Percentiles rank a stretch among this genome's conserved stretches.
These are phyloP conservation scores for Agarophyton chilense DNA, from an alignment of 23 red algal species.

Conservation along the genomic window DNA sequence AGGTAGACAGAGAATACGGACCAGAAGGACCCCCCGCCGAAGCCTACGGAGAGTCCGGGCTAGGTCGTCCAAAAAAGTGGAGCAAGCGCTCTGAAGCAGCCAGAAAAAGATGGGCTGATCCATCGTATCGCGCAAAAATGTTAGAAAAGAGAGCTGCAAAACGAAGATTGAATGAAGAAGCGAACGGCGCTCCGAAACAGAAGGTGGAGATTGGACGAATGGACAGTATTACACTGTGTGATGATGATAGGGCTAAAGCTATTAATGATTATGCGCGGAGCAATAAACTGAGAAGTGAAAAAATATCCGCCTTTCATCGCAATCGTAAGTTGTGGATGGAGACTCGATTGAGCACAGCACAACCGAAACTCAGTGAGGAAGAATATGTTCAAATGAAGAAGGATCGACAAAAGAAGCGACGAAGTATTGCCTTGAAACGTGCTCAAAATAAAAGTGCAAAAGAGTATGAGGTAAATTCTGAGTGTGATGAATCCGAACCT, in stretches of 20 bases:
- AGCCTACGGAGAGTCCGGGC: background rate
- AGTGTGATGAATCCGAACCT: background rate
- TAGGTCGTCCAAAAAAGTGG: conserved; percentile 56
- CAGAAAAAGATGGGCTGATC: conserved; percentile 75
- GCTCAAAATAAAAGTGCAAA: background rate
- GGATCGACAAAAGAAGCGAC: conserved; percentile 17
- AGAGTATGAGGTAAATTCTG: background rate
- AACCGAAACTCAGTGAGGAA: conserved; percentile 23
- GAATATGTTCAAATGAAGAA: conserved; percentile 62
- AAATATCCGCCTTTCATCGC: conserved; percentile 60
- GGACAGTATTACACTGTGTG: conserved; percentile 74
- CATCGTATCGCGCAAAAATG: conserved; percentile 74
- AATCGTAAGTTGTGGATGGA: conserved; percentile 76
- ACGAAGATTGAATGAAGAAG: conserved; percentile 17
- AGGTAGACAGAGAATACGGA: conserved; percentile 23
- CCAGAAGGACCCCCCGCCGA: conserved; percentile 20
- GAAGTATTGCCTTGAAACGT: conserved; percentile 46
- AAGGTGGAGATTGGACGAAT: conserved; percentile 72
- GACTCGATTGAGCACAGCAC: conserved; percentile 37
- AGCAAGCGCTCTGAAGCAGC: conserved; percentile 74
- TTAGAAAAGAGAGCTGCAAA: conserved; percentile 66
- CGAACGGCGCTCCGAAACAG: conserved; percentile 20
- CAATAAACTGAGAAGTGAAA: conserved; percentile 64
- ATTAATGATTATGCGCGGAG: conserved; percentile 82
- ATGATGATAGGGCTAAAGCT: conserved; percentile 68